These are phyloP conservation scores for Boletus patriciae DNA, from an alignment of 768 basidiomycete genomes.

Conservation along the genomic window DNA sequence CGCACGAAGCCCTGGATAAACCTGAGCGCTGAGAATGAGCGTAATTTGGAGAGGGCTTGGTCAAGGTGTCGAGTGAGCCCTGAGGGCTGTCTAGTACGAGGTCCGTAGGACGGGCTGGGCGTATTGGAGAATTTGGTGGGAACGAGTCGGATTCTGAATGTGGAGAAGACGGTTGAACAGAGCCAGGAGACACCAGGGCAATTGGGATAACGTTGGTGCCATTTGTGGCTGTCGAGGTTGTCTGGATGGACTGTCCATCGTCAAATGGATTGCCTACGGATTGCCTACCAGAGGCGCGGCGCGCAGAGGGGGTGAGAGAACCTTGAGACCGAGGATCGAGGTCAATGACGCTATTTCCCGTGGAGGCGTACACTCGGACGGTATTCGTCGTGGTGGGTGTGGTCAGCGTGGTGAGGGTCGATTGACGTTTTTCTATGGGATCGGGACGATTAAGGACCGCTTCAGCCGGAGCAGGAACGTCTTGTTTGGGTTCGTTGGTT, in stretches of 20 bases:
- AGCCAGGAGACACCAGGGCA: constrained; percentile 68
- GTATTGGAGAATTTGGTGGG: constrained; percentile 43
- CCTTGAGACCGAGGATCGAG: constrained; percentile 53
- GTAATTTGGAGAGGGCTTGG: constrained; percentile 34
- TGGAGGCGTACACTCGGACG: constrained; percentile 49
- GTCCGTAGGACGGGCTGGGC: constrained; percentile 60
- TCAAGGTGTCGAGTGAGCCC: constrained; percentile 53
- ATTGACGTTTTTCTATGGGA: constrained; percentile 62
- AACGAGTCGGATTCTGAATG: constrained; percentile 32
- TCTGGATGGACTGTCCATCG: constrained; percentile 78
- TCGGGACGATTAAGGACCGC: constrained; percentile 82
- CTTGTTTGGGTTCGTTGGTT: constrained; percentile 46
- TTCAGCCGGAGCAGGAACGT: constrained; percentile 72
- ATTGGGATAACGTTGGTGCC: constrained; percentile 87
- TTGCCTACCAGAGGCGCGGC: constrained; percentile 21
- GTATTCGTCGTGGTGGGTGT: constrained; percentile 30
- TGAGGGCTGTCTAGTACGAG: constrained; percentile 62
- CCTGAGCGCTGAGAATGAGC: constrained; percentile 55
- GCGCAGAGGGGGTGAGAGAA: constrained; percentile 17
- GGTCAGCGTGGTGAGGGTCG: constrained; percentile 11
- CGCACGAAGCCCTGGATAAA: constrained; percentile 63
- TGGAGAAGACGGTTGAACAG: constrained; percentile 34
- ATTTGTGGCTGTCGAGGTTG: constrained; percentile 67
- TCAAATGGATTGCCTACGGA: constrained; percentile 66
- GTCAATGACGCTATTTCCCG: constrained; percentile 55